These are phyloP conservation scores for Hypericum androsaemum DNA, from an alignment of 345 rosid genomes.

Conservation along the genomic window DNA sequence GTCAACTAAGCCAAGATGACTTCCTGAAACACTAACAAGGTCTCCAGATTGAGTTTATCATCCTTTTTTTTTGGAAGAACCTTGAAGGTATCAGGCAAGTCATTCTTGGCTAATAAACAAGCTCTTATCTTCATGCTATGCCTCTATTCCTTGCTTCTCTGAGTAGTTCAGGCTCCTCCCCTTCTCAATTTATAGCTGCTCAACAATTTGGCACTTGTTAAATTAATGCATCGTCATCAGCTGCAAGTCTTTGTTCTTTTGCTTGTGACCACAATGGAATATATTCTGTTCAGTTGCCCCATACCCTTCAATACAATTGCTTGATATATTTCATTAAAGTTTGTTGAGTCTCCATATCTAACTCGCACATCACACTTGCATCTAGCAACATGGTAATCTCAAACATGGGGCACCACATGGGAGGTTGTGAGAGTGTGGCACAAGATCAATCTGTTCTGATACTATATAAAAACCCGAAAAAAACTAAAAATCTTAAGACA, in stretches of 20 bases:
- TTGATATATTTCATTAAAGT: no score
- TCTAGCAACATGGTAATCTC: no score
- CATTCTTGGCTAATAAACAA: slow-evolving; percentile 46
- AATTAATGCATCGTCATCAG: neutral
- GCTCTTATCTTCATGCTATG: slow-evolving; percentile 34
- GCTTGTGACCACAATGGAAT: slow-evolving; percentile 5
- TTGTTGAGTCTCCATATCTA: no score
- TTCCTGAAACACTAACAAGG: slow-evolving; percentile 16
- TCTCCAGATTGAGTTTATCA: neutral
- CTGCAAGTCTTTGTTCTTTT: neutral
- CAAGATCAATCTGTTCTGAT: no score
- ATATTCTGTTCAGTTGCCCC: slow-evolving; percentile 6
- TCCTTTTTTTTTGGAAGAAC: neutral
- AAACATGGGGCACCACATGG: no score
- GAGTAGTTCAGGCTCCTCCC: neutral
- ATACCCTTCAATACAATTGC: no score
- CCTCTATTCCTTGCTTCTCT: slow-evolving; percentile 13
- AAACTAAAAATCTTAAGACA: no score
- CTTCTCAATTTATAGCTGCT: neutral
- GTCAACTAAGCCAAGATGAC: slow-evolving; percentile 35
- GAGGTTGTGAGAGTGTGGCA: no score
- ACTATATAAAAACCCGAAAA: no score
- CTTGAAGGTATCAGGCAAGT: slow-evolving; percentile 34
- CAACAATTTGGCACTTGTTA: neutral
- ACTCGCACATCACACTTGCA: no score